Base-by-base conservation (phyloP, 805 yeast species). In the Starmera dryadoides region DNA sequence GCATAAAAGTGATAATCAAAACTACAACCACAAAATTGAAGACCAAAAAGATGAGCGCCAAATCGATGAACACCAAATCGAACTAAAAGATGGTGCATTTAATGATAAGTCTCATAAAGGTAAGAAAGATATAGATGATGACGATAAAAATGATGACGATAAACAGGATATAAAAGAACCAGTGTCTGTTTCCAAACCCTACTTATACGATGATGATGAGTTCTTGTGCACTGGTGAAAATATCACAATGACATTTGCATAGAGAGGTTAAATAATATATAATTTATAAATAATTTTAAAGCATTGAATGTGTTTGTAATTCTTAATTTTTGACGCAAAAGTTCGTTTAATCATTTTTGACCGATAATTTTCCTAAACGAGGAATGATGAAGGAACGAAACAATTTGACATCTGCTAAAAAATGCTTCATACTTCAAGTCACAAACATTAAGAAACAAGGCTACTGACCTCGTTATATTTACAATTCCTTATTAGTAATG, bases 1-100 rank as follows among this genome's bases (percentile, higher is more conserved):
- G 41, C 39, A 47, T 35, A 52, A 50, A 40, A 38, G 50, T 37
- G 26, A 45, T 16, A 41, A 43, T 35, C 38, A 41, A n/a, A 37
- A 37, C 9, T n/a, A 11, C 12, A 4, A 25, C 28, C 9, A 12
- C n/a, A 30, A 17, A 30, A 15, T 30, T 25, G 28, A 25, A 4
- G 28, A 25, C 12, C n/a, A 25, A 5, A 25, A 12, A 25, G 5
- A 25, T 8, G 12, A 12, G n/a, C 28, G 12, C 4, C n/a, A 6
- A 6, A 9, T 6, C 9, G 23, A 21, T 21, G 23, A 21, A 9
- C 8, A 9, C 6, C 9, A 17, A 7, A 8, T 16, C 2, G 29
- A 34, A 22, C 34, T 30, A 10, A 31, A 34, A 10, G 44, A 42
- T 25, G 40, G 32, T n/a, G 32, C 10, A 30, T 12, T 15, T 15